Evolutionary conservation across 139 green algal genomes (phyloP).

Genomic region (Trebouxia sp.): DNA sequence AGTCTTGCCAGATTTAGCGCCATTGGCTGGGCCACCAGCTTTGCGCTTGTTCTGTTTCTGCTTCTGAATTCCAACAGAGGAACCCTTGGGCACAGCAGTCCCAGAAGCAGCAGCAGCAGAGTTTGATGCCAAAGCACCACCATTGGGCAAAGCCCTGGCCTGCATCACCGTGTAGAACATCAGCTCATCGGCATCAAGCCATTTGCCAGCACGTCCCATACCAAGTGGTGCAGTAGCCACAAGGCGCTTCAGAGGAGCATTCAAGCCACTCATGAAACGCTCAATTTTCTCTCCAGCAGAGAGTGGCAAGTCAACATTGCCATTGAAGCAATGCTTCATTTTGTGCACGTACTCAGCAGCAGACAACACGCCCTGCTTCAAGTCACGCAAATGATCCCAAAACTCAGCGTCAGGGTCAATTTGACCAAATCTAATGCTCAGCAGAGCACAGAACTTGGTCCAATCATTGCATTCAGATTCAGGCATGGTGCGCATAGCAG

Average conservation of each 20-base stretch:
- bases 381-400: too few species aligned
- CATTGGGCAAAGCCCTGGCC: neutral
- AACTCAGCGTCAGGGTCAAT: neutral
- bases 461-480: neutral
- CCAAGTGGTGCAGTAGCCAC: neutral
- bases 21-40: too few species aligned
- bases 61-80: neutral
- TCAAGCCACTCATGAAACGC: neutral
- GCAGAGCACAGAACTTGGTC: neutral
- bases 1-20: neutral
- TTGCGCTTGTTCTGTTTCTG: too few species aligned
- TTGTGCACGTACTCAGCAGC: neutral
- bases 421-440: neutral
- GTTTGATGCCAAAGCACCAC: neutral
- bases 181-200: neutral
- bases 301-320: neutral
- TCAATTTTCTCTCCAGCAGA: neutral
- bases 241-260: neutral
- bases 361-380: too few species aligned
- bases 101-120: neutral
- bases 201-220: neutral
- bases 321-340: neutral
- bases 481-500: neutral
- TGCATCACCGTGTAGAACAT: neutral
- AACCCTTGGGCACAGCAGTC: neutral